phyloP scores from a whole-genome alignment of 2,329 filamentous ascomycete species.

The Canariomyces notabilis region DNA sequence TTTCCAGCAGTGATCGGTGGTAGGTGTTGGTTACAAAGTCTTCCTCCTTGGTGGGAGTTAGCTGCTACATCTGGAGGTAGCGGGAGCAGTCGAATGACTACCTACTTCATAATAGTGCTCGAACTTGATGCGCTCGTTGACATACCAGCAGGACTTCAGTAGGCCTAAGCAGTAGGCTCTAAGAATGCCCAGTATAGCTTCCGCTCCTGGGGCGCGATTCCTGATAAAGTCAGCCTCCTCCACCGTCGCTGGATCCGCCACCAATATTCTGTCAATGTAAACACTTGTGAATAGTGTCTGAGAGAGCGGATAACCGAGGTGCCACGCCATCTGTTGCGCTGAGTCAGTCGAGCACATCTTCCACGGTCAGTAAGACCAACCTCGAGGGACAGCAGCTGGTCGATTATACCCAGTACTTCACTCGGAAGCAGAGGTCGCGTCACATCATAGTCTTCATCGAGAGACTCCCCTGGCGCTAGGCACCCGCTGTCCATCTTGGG shows the following conservation, averaged over 20 bases:
- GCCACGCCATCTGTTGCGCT: slow-evolving; percentile 76
- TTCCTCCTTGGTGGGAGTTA: slow-evolving; percentile 61
- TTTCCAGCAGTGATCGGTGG: slow-evolving; percentile 68
- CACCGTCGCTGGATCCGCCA: slow-evolving; percentile 59
- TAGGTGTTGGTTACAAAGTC: slow-evolving; percentile 94
- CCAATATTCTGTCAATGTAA: slow-evolving; percentile 79
- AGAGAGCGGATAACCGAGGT: slow-evolving; percentile 89
- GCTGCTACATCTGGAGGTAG: neutral
- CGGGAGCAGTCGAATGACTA: slow-evolving; percentile 22
- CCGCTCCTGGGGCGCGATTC: slow-evolving; percentile 28
- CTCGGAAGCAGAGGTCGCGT: slow-evolving; percentile 62
- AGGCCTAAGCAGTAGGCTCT: slow-evolving; percentile 82
- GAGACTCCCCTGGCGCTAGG: slow-evolving; percentile 68
- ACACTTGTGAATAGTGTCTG: slow-evolving; percentile 92
- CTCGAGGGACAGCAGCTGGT: slow-evolving; percentile 85
- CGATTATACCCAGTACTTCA: slow-evolving; percentile 88
- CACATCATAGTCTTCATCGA: slow-evolving; percentile 79
- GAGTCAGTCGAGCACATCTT: neutral
- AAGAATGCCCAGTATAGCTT: slow-evolving; percentile 59
- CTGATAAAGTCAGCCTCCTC: slow-evolving; percentile 60
- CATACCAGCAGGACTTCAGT: slow-evolving; percentile 75
- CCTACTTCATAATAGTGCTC: slow-evolving; percentile 85
- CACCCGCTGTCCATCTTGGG: slow-evolving; percentile 98
- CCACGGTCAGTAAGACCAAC: slow-evolving; percentile 41
- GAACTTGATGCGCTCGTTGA: slow-evolving; percentile 70